Base-by-base conservation (phyloP, 2,329 filamentous ascomycete species). In the Aspergillus felis region DNA sequence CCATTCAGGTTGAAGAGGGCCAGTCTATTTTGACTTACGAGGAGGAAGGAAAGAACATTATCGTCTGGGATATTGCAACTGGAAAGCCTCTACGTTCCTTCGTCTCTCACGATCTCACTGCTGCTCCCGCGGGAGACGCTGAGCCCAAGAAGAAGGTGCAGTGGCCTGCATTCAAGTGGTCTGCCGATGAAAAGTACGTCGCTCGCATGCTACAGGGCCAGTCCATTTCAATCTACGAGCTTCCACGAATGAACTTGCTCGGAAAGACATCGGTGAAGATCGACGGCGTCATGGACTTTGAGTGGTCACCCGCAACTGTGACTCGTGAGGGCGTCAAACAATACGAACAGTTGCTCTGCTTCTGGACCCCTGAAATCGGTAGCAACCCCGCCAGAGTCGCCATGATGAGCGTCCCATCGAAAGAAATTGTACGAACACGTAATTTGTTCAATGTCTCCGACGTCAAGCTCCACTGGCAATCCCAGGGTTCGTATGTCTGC, bases 131-230 rank as follows among this genome's bases (percentile, higher is more conserved):
- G 56, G 81, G 81, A 41, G 84, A 87, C 41, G 85, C 85, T 60
- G 81, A 85, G 59, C 84, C 85, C 63, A 95, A 96, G 82, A 91
- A 92, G 76, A 97, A 97, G 84, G 87, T 95, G 67, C 90, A 94
- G 71, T 99, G 94, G 94, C 94, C 94, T 25, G 92, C 93, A 2
- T 99, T 99, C 86, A 99, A 99, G 81, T 99, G 94, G 94, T 97
- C 94, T 29, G 82, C 94, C 3, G 94, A 99, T 72, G 92, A 97
- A 78, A 94, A 95, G 76, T 99, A 96, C 74, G 92, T 97, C 61
- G 94, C 94, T 24, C 87, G 94, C 61, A 87, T 97, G 81, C 91
- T 87, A 61, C 92, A 91, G 64, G 90, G 89, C 64, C 86, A 92
- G 66, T 91, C 90, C 55, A 96, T 99, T 70, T 94, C 91, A 53